A percentile compares a stretch with the other conserved stretches of the same genome.
Conservation (phyloP, 2,329 filamentous ascomycete species). For the Ceratocystiopsis brevicomis region DNA sequence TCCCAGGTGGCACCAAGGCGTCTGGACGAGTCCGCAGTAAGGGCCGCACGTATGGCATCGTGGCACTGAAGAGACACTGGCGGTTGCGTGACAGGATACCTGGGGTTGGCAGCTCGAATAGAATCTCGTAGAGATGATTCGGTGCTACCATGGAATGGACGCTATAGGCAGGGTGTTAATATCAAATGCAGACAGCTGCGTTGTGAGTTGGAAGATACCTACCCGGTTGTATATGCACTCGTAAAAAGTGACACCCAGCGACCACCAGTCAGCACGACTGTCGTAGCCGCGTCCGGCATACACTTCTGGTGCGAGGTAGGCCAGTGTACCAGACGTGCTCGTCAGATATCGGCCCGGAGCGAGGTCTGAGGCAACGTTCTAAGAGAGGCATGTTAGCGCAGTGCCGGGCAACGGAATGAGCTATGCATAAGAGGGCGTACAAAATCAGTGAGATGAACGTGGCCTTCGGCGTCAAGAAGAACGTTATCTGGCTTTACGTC, state of each 20-base stretch:
- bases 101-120: slow-evolving; percentile 65
- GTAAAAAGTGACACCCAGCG: slow-evolving; percentile 91
- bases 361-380: slow-evolving; percentile 96
- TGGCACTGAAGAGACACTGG: slow-evolving; percentile 76
- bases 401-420: no score
- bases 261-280: slow-evolving; percentile 95
- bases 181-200: not conserved
- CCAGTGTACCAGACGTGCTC: slow-evolving; percentile 91
- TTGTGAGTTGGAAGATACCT: slow-evolving; percentile 12
- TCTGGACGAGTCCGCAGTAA: slow-evolving; percentile 62
- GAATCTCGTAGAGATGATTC: slow-evolving; percentile 63
- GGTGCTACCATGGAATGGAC: slow-evolving; percentile 80
- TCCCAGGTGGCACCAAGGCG: slow-evolving; percentile 78
- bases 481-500: slow-evolving; percentile 90
- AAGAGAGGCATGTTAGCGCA: not conserved
- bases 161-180: slow-evolving; percentile 26
- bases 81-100: slow-evolving; percentile 81
- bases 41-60: slow-evolving; percentile 66
- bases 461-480: slow-evolving; percentile 68
- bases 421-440: slow-evolving; percentile 29
- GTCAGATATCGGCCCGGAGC: slow-evolving; percentile 64
- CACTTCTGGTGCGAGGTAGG: slow-evolving; percentile 89
- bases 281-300: slow-evolving; percentile 82
- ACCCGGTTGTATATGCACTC: slow-evolving; percentile 99
- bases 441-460: slow-evolving; percentile 96